Base-by-base conservation (phyloP, 345 rosid genomes). In the Camelina laxa region DNA sequence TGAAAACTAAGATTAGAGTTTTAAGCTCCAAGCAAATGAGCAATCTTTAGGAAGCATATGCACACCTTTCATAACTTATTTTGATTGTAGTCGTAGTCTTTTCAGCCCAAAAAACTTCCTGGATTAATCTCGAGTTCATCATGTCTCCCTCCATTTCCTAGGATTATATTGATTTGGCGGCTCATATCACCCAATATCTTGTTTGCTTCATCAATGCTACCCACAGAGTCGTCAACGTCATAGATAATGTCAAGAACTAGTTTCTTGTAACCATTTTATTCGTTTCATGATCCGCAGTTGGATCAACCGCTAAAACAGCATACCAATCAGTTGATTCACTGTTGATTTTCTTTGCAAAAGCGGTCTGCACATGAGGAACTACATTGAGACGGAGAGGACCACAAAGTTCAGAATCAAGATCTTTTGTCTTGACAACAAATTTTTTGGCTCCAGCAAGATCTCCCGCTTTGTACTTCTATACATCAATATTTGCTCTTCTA, bases 281-380 rank as follows among this genome's bases (percentile, higher is more conserved):
- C n/a, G 84, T 85, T 59, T 82, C 84, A 58, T 79, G 84, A 56
- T 84, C 78, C 30, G 81, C 84, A 9, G 71, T 67, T 27, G 88
- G 86, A 1, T 72, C 80, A 42, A 85, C 82, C 8, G 80, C 83
- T 48, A 85, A 85, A 51, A 87, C 81, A 31, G 67, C 55, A 21
- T 84, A 88, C 86, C 85, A 87, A 33, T 88, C 90, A 20, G 42
- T 10, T 3, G 74, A 75, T 65, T 65, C 81, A 6, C 86, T 85
- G 42, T 85, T 67, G 68, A 63, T 55, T 60, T 56, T 75, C 22
- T 62, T 65, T 44, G 65, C 67, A 4, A 81, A 74, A 66, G 72
- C 67, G 8, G 75, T 64, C 66, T 64, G 22, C 51, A 87, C 80
- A 19, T 86, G 81, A 65, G 87, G 61, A 48, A 80, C 67, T 33